Base-by-base conservation (phyloP, 345 rosid species). In the Clarkia xantiana region DNA sequence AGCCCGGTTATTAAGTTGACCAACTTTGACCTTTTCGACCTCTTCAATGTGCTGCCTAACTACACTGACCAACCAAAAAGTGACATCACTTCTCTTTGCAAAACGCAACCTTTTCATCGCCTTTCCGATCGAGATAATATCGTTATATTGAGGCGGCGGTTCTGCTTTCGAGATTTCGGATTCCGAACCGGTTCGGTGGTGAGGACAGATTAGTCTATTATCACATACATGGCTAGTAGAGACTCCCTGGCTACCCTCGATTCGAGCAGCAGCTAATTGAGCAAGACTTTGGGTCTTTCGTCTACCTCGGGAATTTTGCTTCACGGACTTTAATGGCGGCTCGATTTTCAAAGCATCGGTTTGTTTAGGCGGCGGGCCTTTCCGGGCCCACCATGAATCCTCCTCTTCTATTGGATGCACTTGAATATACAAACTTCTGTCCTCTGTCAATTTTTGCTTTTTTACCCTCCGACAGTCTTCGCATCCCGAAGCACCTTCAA, bases 241-340 rank as follows among this genome's bases (percentile, higher is more conserved):
- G 53, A 94, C 94, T 46, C 96, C 98, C 68, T 78, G 96, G 73
- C 96, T 91, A 73, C 84, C 84, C 68, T 91, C 96, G 63, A 91
- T 86, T 67, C 98, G 76, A 65, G 87, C 80, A 71, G 94, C 78
- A 50, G 89, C 90, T 69, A 91, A 62, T 44, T 91, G 95, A 66
- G 96, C 85, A 58, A 91, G 84, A 49, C 87, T 81, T 60, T 79
- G 96, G 47, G 87, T 86, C 71, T 77, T 91, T 57, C 80, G 98
- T 76, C 95, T 82, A 56, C 91, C 82, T 49, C 86, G 75, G 43
- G 84, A 58, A 42, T 70, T 74, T 69, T 82, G 99, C 64, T 93
- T 93, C 14, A 71, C 61, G 45, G 73, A 56, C 70, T 87, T 86
- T 36, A 71, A 61, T 11, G 72, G 74, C 12, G 76, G 70, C 62